phyloP scores from a whole-genome alignment of 2,329 filamentous ascomycete genomes.

The Hymenotorrendiella dingleyae region DNA sequence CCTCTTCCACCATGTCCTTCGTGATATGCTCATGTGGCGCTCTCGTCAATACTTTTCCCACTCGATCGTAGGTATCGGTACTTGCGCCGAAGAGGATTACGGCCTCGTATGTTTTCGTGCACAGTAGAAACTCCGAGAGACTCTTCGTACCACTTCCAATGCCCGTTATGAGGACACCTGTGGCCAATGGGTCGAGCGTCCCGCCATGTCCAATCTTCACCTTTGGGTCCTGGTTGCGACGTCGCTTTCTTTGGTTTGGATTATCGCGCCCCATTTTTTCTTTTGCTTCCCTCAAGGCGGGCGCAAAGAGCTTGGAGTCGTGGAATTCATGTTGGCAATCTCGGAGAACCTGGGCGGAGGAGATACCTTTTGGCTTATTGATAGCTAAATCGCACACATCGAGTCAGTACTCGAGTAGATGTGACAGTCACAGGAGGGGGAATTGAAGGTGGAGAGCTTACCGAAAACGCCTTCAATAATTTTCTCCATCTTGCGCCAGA shows the following conservation, averaged over 20 bases:
- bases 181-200: slow-evolving; percentile 89
- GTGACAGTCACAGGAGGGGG: background rate
- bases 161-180: slow-evolving; percentile 84
- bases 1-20: slow-evolving; percentile 68
- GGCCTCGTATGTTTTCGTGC: slow-evolving; percentile 91
- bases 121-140: slow-evolving; percentile 71
- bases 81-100: slow-evolving; percentile 84
- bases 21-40: slow-evolving; percentile 78
- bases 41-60: slow-evolving; percentile 74
- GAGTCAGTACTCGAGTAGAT: background rate
- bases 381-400: slow-evolving; percentile 55
- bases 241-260: slow-evolving; percentile 53
- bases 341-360: slow-evolving; percentile 85
- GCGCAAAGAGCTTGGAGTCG: slow-evolving; percentile 70
- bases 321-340: slow-evolving; percentile 82
- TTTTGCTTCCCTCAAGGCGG: slow-evolving; percentile 64
- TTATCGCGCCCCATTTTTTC: slow-evolving; percentile 49
- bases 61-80: slow-evolving; percentile 86
- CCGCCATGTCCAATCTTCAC: slow-evolving; percentile 97
- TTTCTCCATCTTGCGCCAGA: slow-evolving; percentile 33
- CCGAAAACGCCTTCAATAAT: slow-evolving; percentile 59
- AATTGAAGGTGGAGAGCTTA: slow-evolving; percentile 31
- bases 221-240: slow-evolving; percentile 54
- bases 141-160: slow-evolving; percentile 83
- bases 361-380: slow-evolving; percentile 83